Conservation (phyloP, 768 basidiomycete species). For the Russula vinacea region DNA sequence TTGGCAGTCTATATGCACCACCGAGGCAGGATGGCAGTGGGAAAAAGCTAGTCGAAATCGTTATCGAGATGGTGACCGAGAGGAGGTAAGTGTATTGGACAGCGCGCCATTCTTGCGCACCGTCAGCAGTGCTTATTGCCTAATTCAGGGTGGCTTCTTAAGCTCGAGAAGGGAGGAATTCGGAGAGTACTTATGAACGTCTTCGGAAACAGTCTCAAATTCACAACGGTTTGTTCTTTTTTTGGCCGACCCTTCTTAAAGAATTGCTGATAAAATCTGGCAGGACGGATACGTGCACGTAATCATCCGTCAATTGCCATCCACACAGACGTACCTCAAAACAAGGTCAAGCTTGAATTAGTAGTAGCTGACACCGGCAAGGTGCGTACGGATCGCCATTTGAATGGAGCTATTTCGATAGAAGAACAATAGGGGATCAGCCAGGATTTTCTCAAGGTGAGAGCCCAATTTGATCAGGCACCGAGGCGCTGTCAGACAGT, state of each 20-base stretch:
- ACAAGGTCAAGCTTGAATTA: conserved; percentile 74
- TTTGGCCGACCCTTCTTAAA: not conserved
- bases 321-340: conserved; percentile 49
- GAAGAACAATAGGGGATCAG: conserved; percentile 67
- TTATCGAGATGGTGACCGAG: conserved; percentile 75
- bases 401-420: not conserved
- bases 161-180: conserved; percentile 90
- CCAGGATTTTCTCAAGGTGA: conserved; percentile 84
- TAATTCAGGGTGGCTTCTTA: conserved; percentile 75
- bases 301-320: conserved; percentile 68
- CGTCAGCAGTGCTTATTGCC: not conserved
- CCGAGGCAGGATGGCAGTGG: conserved; percentile 53
- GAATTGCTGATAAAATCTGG: conserved; percentile 1
- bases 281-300: conserved; percentile 88
- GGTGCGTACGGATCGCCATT: conserved; percentile 39
- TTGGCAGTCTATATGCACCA: conserved; percentile 90
- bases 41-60: conserved; percentile 68
- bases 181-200: conserved; percentile 92
- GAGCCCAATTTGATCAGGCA: conserved; percentile 8
- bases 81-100: conserved; percentile 47
- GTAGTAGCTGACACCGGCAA: conserved; percentile 89
- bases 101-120: not conserved
- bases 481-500: not conserved
- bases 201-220: conserved; percentile 91
- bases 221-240: conserved; percentile 61